Evolutionary conservation across 116 monocot species (phyloP), one percentile per base, ranked within the genome.

Genomic region (Phalaenopsis hybrid): DNA sequence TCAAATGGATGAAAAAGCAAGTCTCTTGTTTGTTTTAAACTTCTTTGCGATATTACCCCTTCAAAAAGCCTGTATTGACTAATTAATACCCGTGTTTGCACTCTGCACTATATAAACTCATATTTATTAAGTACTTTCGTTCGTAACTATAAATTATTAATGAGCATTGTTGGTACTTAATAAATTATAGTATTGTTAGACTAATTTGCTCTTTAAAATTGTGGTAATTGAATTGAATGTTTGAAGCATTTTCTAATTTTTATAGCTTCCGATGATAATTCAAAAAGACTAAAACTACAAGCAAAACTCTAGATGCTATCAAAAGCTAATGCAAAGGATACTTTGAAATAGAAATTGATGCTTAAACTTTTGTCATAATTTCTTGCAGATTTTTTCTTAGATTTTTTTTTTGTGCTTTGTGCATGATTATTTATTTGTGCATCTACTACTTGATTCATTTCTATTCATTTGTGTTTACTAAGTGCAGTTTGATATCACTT

Each of bases 401-500:
- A 75, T 0, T 46, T 33, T 7, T 74, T 45, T 43, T 75, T 46
- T 21, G 20, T 15, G 45, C 45, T 75, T 75, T 45, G 44, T 75
- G 15, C 23, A 45, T 75, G 6, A 45, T 75, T 21, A 1, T 46
- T 46, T 48, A 45, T 75, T 46, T 75, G 18, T 8, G 44, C 46
- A n/a, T 46, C 10, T 18, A 75, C 75, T 45, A n/a, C 16, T 1
- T 17, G 72, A 31, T 75, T 75, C n/a, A n/a, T 75, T n/a, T 48
- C 8, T 75, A 23, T 75, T 18, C 46, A 46, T 45, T 75, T 46
- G 18, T 75, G 17, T 31, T 37, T 43, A 20, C 44, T 75, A n/a
- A 45, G 34, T 90, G 91, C 96, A 96, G 96, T 94, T 96, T 94
- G 94, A 96, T 84, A 78, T 96, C 57, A 94, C 94, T 67, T 96